A percentile compares a stretch with the other conserved stretches of the same genome.
phyloP scores from a whole-genome alignment of 306 rosid genomes.

The Geum urbanum region DNA sequence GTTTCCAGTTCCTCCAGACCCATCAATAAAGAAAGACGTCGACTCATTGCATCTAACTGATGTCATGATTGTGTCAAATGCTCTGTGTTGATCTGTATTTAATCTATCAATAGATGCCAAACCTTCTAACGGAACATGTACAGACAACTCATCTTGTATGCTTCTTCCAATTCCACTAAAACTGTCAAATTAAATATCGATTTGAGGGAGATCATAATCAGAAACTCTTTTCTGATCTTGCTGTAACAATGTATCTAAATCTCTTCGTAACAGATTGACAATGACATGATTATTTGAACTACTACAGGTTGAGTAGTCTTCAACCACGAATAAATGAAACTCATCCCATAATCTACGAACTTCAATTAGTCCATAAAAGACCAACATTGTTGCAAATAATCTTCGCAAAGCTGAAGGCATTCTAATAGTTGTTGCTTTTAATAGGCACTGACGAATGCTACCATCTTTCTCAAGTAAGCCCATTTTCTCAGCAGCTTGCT shows the following conservation, averaged over 20 bases:
- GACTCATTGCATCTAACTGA: background rate
- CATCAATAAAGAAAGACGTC: background rate
- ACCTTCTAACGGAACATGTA: background rate
- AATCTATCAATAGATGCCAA: background rate
- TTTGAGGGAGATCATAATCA: background rate
- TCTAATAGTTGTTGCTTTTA: background rate
- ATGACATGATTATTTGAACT: background rate
- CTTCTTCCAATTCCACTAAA: background rate
- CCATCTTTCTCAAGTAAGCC: background rate
- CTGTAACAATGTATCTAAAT: background rate
- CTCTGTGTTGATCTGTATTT: background rate
- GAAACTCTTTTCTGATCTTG: background rate
- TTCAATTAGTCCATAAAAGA: background rate
- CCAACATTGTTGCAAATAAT: constrained; percentile 9
- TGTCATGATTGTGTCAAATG: background rate
- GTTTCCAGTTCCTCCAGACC: background rate
- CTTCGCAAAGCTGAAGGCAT: background rate
- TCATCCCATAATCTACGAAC: background rate
- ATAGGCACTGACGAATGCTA: background rate
- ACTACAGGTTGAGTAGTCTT: background rate
- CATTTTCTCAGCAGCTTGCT: background rate
- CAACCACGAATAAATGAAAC: background rate
- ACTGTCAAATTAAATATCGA: background rate
- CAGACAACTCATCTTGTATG: background rate
- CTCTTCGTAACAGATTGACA: background rate